Base-by-base conservation (phyloP, 1,284 basidiomycete genomes). In the Cerrena zonata region DNA sequence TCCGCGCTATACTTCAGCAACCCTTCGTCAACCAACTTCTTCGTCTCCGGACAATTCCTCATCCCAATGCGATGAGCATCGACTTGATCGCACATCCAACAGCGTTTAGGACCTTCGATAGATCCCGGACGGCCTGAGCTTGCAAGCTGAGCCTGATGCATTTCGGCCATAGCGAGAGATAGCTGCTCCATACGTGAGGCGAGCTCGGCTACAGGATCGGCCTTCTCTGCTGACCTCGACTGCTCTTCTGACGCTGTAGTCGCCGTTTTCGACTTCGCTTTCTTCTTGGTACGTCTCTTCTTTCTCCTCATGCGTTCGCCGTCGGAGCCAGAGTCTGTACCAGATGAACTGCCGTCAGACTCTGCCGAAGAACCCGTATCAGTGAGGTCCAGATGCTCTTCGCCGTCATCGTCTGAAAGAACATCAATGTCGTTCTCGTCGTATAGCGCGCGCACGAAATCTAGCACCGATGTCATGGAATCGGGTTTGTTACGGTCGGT, bases 31-130 rank as follows among this genome's bases (percentile, higher is more conserved):
- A 41, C 12, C 12, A 49, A 27, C n/a, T 30, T 24, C 23, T 11
- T 5, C 4, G 48, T 43, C 39, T 49, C 40, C 11, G 48, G 48
- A 22, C 50, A 52, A 19, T 23, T 34, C 22, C 27, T 5, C 12
- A 48, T 42, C 13, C 27, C 38, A 13, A 48, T 24, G 11, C 34
- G 7, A 26, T 41, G 47, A 42, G 41, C 50, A n/a, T 52, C 47
- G 24, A 4, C 4, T 19, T 44, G 37, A 12, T 39, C 47, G 23
- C 50, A 52, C 50, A 48, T 44, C 18, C 21, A 48, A 24, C 50
- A 52, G 1, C 39, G 3, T 26, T 38, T 45, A 3, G 52, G 18
- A 10, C 24, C 38, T 15, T n/a, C n/a, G n/a, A n/a, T n/a, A n/a
- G n/a, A n/a, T n/a, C n/a, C n/a, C n/a, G 41, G 48, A 18, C 15